These are phyloP conservation scores for Pythium scleroteichum DNA, from an alignment of 352 stramenopile species.

Conservation along the genomic window DNA sequence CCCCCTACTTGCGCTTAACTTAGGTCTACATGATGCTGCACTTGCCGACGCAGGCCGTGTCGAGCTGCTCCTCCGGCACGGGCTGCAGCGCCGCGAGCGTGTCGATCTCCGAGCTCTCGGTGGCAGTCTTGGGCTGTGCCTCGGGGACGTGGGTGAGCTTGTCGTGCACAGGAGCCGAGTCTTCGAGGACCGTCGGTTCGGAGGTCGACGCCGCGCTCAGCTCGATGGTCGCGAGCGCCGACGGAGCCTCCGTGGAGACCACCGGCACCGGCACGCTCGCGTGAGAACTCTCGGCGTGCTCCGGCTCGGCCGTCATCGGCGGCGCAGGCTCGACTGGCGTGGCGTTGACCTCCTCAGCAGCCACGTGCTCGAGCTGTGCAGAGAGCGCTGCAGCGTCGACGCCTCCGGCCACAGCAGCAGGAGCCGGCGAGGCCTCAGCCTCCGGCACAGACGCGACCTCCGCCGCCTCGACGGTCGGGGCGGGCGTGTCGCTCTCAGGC, in stretches of 20 bases:
- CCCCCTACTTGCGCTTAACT: neutral
- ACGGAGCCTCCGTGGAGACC: slow-evolving; percentile 5
- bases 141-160: slow-evolving; percentile 12
- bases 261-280: neutral
- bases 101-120: slow-evolving; percentile 6
- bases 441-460: neutral
- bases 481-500: slow-evolving; percentile 11
- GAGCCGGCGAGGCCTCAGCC: neutral
- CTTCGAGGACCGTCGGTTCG: slow-evolving; percentile 12
- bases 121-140: neutral
- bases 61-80: slow-evolving; percentile 32
- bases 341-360: neutral
- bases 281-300: neutral
- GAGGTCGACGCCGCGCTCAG: slow-evolving; percentile 11
- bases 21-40: slow-evolving; percentile 59
- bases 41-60: slow-evolving; percentile 44
- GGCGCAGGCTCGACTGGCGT: neutral
- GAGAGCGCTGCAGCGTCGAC: slow-evolving; percentile 11
- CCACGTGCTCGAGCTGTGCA: slow-evolving; percentile 8
- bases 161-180: slow-evolving; percentile 22
- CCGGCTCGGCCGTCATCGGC: neutral
- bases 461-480: no score
- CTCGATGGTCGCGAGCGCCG: slow-evolving; percentile 22
- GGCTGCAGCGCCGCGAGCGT: slow-evolving; percentile 2
- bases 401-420: neutral